Evolutionary conservation across 495 filamentous ascomycete genomes (phyloP), one percentile per base, ranked within the genome.

Genomic region (Cryomyces minteri): DNA sequence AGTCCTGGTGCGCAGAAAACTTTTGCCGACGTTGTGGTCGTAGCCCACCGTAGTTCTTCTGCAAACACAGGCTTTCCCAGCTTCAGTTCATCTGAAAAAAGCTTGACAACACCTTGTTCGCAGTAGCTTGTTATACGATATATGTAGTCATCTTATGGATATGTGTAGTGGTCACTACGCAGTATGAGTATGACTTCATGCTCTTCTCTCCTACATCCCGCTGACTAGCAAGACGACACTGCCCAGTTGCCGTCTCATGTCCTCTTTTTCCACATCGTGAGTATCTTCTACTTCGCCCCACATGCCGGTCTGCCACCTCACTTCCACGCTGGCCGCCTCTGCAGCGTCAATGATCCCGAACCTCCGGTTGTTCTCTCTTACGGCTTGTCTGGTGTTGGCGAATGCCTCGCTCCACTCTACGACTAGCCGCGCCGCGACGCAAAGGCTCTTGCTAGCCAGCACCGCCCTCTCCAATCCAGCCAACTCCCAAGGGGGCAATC

Each of bases 241-340:
- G 14, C 88, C 90, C 48, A 98, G 61, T 66, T 94, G 90, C 51
- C 90, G 72, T 61, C 72, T 73, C 52, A 96, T 38, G 64, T 98
- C 90, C 64, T 93, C 90, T 61, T 77, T 85, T 54, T 94, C 79
- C 3, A 98, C 90, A 74, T 98, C 90, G 63, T 98, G 92, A 37
- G 87, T 93, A 64, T 98, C 90, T 62, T 98, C 92, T 4, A 98
- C 90, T 66, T 92, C 87, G 1, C 90, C 90, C 87, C 90, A 96
- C 65, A 77, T 72, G 11, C 74, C 66, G 5, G 81, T 93, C 71
- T 98, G 90, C 80, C 84, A 95, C 50, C 71, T 69, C 12, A 94
- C 84, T 68, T 98, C 90, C 18, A 90, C 51, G 50, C 74, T 92
- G 4, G 79, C 77, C 28, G 85, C 76, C 59, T 74, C 65, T 4